Evolutionary conservation across 345 rosid species (phyloP).

Genomic region (Triadica sebifera): DNA sequence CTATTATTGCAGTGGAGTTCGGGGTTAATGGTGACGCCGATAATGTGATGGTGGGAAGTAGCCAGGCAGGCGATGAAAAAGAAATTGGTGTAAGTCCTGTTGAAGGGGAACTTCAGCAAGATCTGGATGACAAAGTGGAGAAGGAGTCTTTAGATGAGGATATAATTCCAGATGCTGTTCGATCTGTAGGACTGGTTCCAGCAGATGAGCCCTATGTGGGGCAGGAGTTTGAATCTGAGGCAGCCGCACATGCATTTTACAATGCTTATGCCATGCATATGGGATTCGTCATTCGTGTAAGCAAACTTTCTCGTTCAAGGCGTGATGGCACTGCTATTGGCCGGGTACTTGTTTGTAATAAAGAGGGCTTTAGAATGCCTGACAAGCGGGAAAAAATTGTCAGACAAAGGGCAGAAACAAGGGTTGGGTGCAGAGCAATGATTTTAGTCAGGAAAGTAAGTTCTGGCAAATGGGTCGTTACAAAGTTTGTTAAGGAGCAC

Average conservation of each 20-base stretch:
- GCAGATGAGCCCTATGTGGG: slow-evolving; percentile 78
- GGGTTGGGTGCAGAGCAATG: slow-evolving; percentile 99
- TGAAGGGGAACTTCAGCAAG: slow-evolving; percentile 43
- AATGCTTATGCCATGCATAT: slow-evolving; percentile 78
- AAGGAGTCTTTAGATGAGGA: slow-evolving; percentile 35
- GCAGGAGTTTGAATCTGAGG: slow-evolving; percentile 90
- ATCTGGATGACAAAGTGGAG: slow-evolving; percentile 49
- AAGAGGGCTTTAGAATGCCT: slow-evolving; percentile 90
- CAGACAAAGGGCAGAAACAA: slow-evolving; percentile 92
- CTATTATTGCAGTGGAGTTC: slow-evolving; percentile 69
- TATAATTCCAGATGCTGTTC: slow-evolving; percentile 33
- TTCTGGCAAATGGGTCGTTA: slow-evolving; percentile 90
- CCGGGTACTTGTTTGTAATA: slow-evolving; percentile 93
- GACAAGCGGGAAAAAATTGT: slow-evolving; percentile 91
- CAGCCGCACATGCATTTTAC: slow-evolving; percentile 90
- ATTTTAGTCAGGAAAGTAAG: slow-evolving; percentile 87
- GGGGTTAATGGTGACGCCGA: slow-evolving; percentile 52
- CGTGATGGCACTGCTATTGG: slow-evolving; percentile 96
- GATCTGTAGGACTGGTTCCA: slow-evolving; percentile 30
- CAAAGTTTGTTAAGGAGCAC: slow-evolving; percentile 90
- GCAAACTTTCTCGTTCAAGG: slow-evolving; percentile 94
- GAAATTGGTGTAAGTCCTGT: slow-evolving; percentile 48
- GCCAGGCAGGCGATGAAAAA: slow-evolving; percentile 39
- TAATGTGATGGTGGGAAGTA: slow-evolving; percentile 41
- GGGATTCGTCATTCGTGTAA: slow-evolving; percentile 93